Evolutionary conservation across 2,329 filamentous ascomycete genomes (phyloP), one percentile per base, ranked within the genome.

Genomic region (Cercospora janseana): DNA sequence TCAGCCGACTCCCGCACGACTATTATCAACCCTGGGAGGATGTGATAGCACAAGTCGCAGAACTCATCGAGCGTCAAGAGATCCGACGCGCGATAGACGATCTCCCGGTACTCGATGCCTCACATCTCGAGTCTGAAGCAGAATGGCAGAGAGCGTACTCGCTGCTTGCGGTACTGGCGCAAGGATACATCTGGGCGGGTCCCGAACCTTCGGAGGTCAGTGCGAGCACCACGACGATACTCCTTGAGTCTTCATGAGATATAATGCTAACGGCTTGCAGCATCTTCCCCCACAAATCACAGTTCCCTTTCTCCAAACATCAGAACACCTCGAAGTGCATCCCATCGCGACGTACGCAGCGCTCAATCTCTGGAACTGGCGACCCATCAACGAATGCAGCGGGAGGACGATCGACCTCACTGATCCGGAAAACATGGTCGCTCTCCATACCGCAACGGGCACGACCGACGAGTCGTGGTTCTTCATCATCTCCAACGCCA

Each of bases 1-100:
- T 96, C 56, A 82, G 85, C 48, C 75, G 81, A 50, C 81, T 97
- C 13, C 85, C 89, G n/a, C 86, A 95, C 66, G 82, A 84, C 3
- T 95, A 95, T 74, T 97, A 96, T 71, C 85, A 87, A 68, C 88
- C 88, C 64, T 97, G 92, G 92, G 92, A 97, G 71, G 81, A 83
- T 32, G 79, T 95, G 42, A 81, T 85, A 21, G 79, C 83, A 56
- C 94, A 94, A 63, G 78, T 97, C 21, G 90, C 95, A 70, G 80
- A 82, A 6, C 76, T 96, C 51, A 82, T 96, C 40, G 79, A 95
- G 46, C 90, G 82, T 69, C 87, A 85, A 66, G 82, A 89, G 48
- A 76, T 97, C 51, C 85, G 90, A 38, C 79, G 81, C 37, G 81
- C 88, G 49, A 80, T 96, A 52, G 85, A 95, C 61, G 76, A 78